Conservation (phyloP, 225 moss, liverwort and hornwort species). For the Rhytidiadelphus loreus region DNA sequence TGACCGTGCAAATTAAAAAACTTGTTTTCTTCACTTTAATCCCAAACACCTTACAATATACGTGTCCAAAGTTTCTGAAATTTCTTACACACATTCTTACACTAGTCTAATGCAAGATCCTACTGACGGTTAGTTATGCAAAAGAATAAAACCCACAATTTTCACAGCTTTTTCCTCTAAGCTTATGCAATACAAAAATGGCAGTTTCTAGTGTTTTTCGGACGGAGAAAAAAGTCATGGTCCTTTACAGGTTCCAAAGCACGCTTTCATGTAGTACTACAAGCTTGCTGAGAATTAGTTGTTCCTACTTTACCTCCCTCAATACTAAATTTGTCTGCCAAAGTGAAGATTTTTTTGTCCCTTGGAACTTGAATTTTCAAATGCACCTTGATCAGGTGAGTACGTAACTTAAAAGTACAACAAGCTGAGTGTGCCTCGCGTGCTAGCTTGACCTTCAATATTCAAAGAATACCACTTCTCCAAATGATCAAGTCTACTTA, state of each 20-base stretch:
- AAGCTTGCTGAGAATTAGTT: fast-evolving
- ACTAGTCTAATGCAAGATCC: no score
- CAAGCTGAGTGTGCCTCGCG: neutral
- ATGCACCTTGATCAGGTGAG: neutral
- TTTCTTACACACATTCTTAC: no score
- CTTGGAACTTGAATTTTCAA: neutral
- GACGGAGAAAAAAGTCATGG: fast-evolving
- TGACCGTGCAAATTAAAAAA: neutral
- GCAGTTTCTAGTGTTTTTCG: no score
- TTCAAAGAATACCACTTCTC: neutral
- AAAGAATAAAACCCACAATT: no score
- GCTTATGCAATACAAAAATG: no score
- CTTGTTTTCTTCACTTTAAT: neutral
- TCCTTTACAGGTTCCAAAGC: no score
- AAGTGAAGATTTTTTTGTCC: neutral
- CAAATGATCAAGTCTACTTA: neutral
- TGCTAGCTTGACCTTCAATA: neutral
- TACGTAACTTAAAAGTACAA: neutral
- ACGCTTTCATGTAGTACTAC: neutral
- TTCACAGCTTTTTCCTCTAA: no score
- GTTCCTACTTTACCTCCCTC: neutral
- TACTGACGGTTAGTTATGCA: no score
- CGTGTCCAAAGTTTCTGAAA: neutral
- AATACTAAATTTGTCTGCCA: neutral
- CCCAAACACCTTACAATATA: neutral